Percentiles rank a stretch among this genome's conserved stretches.
Conservation (phyloP, 768 basidiomycete species). For the Hygrocybe coccinea region DNA sequence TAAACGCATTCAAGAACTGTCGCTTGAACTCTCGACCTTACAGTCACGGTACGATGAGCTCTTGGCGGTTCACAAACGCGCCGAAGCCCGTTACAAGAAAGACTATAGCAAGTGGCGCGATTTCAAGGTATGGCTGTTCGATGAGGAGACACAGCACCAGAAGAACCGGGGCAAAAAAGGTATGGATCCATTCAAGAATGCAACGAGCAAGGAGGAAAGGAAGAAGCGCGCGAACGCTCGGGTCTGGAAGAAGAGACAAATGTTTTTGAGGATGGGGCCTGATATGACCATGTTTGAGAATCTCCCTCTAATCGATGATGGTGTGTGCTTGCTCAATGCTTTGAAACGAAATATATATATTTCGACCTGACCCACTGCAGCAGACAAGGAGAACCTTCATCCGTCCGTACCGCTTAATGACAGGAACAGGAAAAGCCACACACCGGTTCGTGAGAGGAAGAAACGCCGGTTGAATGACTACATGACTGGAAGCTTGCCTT, state of each 20-base stretch:
- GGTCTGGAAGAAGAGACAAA: constrained; percentile 18
- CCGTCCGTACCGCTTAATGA: not conserved
- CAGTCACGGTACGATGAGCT: constrained; percentile 44
- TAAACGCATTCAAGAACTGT: constrained; percentile 9
- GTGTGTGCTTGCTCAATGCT: not conserved
- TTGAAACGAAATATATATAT: not conserved
- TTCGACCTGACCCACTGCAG: not conserved
- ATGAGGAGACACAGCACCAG: constrained; percentile 22
- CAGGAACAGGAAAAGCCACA: not conserved
- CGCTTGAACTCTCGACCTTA: constrained; percentile 31
- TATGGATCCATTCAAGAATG: constrained; percentile 28
- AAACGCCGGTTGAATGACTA: not conserved
- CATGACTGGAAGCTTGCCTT: not conserved
- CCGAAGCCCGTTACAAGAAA: constrained; percentile 42
- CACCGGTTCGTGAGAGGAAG: constrained; percentile 1
- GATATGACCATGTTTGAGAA: not conserved
- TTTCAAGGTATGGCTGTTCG: constrained; percentile 42
- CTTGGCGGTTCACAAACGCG: constrained; percentile 38
- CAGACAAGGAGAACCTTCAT: not conserved
- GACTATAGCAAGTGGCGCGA: constrained; percentile 53
- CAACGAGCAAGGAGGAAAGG: constrained; percentile 14
- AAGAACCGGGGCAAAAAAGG: constrained; percentile 6
- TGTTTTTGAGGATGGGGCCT: not conserved
- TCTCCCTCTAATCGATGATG: not conserved
- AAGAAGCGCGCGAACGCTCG: constrained; percentile 3